Base-by-base conservation (phyloP, 1,284 basidiomycete genomes). In the Fomes fomentarius region DNA sequence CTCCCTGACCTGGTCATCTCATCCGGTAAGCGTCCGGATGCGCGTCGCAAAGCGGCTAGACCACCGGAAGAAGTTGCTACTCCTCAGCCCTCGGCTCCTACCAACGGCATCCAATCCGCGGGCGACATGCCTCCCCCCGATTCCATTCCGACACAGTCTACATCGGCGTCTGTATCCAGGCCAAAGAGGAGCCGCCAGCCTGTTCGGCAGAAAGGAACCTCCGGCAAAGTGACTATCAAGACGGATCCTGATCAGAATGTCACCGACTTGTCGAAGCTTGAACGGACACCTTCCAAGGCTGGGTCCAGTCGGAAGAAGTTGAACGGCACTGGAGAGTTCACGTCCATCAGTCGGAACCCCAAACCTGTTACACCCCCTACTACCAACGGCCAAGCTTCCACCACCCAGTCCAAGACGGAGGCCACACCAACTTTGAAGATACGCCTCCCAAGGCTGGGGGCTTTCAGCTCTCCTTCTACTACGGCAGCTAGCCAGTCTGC, bases 351-450 rank as follows among this genome's bases (percentile, higher is more conserved):
- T 33, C 57, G 47, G 5, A 28, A 15, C 12, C 53, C 51, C 8
- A 57, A 56, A 35, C 54, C 61, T 3, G 34, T 31, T 7, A 57
- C 58, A 15, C 61, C 62, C 3, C 50, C 61, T 44, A 45, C 56
- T 9, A 22, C 30, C 11, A 57, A 47, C n/a, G 54, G 52, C 17
- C 52, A 52, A 34, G 33, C 33, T 1, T 15, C 40, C 31, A 12
- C 54, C 17, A 15, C 61, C 11, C 25, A 40, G 19, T 34, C 50
- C 28, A 50, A 50, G 35, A 14, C 56, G 11, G 52, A 62, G 11
- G 54, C 66, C 8, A 71, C 70, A 1, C 78, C 80, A 10, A 79
- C 79, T 4, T 73, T 84, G 49, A 84, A 84, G 67, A 84, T 84
- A 54, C 78, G 82, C 24, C 73, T 84, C 50, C 82, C 82, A 12